These are phyloP conservation scores for Magnaporthales sp. DNA, from an alignment of 2,329 filamentous ascomycete genomes.

Conservation along the genomic window DNA sequence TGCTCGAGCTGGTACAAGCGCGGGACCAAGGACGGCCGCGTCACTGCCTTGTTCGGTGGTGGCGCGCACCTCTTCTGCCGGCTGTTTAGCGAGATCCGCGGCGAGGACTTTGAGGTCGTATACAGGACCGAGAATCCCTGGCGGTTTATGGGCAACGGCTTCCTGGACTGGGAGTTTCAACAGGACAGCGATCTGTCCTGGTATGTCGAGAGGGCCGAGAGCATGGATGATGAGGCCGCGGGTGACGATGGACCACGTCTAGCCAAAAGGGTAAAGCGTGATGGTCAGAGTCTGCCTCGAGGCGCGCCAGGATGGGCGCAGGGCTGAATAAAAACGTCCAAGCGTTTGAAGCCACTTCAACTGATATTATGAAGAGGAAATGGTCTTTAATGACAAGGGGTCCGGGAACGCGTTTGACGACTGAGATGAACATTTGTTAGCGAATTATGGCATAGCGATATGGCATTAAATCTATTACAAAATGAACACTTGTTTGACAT, in stretches of 20 bases:
- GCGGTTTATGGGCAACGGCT: constrained; percentile 42
- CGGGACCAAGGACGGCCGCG: constrained; percentile 30
- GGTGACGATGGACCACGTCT: not conserved
- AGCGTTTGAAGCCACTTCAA: not conserved
- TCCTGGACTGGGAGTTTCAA: constrained; percentile 36
- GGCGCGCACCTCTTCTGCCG: constrained; percentile 43
- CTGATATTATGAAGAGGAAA: not conserved
- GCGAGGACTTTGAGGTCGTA: constrained; percentile 39
- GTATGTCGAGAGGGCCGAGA: constrained; percentile 27
- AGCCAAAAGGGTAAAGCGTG: not conserved
- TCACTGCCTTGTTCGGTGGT: constrained; percentile 41
- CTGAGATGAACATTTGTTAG: not conserved
- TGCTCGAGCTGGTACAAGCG: constrained; percentile 46
- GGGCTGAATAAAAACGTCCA: not conserved
- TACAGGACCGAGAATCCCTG: constrained; percentile 30
- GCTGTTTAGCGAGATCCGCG: constrained; percentile 40
- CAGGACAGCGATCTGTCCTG: constrained; percentile 28
- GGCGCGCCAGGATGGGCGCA: not conserved
- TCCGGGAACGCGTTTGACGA: not conserved
- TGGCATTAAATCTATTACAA: not conserved
- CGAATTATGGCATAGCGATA: not conserved
- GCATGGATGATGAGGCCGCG: not conserved
- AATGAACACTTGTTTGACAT: not conserved
- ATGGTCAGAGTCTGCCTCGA: not conserved
- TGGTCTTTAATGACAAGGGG: not conserved